These are phyloP conservation scores for Diplocarpon rosae DNA, from an alignment of 2,329 filamentous ascomycete species.

Conservation along the genomic window DNA sequence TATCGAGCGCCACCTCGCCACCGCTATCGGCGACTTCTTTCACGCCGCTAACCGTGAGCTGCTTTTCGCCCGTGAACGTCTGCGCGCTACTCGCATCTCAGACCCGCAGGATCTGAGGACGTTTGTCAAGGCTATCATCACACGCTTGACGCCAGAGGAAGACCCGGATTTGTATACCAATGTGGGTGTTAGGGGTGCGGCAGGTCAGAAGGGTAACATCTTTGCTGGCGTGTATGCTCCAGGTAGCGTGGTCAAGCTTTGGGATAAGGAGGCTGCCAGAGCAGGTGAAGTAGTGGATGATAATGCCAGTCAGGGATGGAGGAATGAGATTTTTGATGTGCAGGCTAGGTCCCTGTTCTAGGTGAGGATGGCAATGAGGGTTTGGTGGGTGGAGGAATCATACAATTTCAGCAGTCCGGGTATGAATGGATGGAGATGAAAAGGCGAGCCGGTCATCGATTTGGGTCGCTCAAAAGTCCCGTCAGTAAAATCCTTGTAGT, in stretches of 20 bases:
- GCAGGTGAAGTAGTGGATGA: slow-evolving; percentile 68
- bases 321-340: slow-evolving; percentile 68
- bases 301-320: slow-evolving; percentile 50
- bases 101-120: slow-evolving; percentile 70
- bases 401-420: no score
- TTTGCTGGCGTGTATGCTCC: slow-evolving; percentile 84
- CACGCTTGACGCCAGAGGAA: slow-evolving; percentile 58
- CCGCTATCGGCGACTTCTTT: slow-evolving; percentile 57
- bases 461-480: no score
- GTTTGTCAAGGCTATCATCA: slow-evolving; percentile 73
- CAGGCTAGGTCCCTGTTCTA: slow-evolving; percentile 17
- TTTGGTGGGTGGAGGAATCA: no score
- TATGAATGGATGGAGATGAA: no score
- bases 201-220: slow-evolving; percentile 44
- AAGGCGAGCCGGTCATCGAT: no score
- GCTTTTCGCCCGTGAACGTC: slow-evolving; percentile 72
- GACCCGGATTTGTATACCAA: slow-evolving; percentile 68
- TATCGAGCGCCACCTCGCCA: slow-evolving; percentile 67
- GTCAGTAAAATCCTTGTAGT: no score
- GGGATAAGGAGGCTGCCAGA: slow-evolving; percentile 65
- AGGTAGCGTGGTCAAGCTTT: slow-evolving; percentile 80
- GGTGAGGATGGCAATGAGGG: not conserved
- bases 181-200: slow-evolving; percentile 52
- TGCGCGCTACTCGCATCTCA: slow-evolving; percentile 75
- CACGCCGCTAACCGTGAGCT: slow-evolving; percentile 74